These are phyloP conservation scores for Danielia oregonensis DNA, from an alignment of 805 yeast species.

Conservation along the genomic window DNA sequence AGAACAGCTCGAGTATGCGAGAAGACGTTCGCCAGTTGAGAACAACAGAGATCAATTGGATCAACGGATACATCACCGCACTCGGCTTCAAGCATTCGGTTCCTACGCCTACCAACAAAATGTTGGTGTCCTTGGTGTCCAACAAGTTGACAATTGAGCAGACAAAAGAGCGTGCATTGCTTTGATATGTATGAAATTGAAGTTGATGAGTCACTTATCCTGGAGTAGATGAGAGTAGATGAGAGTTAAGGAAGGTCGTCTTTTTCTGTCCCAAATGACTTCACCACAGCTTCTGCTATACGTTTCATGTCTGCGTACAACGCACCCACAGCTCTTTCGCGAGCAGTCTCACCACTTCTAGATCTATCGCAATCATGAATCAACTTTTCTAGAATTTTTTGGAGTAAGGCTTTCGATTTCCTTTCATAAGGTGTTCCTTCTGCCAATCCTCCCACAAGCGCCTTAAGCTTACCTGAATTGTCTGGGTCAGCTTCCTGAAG, in stretches of 20 bases:
- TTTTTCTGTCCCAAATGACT: neutral
- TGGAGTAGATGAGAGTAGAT: too few relatives aligned
- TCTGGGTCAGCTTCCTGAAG: constrained; percentile 35
- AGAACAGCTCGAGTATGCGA: constrained; percentile 69
- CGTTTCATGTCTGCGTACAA: constrained; percentile 24
- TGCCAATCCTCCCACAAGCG: constrained; percentile 43
- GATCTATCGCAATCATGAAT: constrained; percentile 21
- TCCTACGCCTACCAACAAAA: constrained; percentile 44
- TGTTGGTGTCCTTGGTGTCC: constrained; percentile 45
- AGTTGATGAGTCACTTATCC: too few relatives aligned
- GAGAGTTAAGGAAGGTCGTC: too few relatives aligned
- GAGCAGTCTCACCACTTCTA: constrained; percentile 11
- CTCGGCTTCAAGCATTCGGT: constrained; percentile 47
- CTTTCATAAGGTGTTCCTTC: constrained; percentile 42
- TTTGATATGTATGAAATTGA: too few relatives aligned
- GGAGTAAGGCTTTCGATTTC: constrained; percentile 26
- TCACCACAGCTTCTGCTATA: constrained; percentile 18
- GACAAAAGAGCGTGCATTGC: constrained; percentile 30
- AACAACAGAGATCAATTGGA: constrained; percentile 73
- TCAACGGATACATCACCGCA: constrained; percentile 73
- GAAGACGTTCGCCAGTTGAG: constrained; percentile 56
- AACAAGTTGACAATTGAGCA: constrained; percentile 29
- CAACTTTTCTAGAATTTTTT: constrained; percentile 29
- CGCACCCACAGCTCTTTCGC: constrained; percentile 19
- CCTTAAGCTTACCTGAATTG: constrained; percentile 30